Base-by-base conservation (phyloP, 495 filamentous ascomycete species). In the Penicillium herquei region DNA sequence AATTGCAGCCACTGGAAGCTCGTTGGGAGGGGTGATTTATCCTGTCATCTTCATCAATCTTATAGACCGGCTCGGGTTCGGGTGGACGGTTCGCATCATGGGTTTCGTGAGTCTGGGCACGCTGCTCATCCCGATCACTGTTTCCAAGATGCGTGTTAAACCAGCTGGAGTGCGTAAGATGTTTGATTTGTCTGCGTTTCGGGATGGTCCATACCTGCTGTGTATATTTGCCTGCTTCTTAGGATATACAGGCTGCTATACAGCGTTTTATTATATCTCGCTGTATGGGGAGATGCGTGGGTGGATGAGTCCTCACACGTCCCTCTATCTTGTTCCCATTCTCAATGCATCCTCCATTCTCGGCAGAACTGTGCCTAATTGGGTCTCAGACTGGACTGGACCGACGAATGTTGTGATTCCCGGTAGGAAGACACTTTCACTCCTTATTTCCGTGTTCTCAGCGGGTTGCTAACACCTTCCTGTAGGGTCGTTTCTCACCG, bases 221-320 rank as follows among this genome's bases (percentile, higher is more conserved):
- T 67, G 78, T 3, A 16, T 11, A 39, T 41, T 57, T 11, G 63
- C 68, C 0, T 12, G 68, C 7, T 81, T 80, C 52, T 73, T 80
- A 47, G 51, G 71, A 34, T 64, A 77, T 21, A 55, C 83, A 34
- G 84, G 84, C 41, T 66, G 84, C 42, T 83, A 80, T 49, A 71
- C 70, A 3, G 84, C 84, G 1, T 61, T 83, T n/a, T 84, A 82
- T 67, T 87, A 78, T 63, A 61, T 87, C 3, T 70, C 80, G 0
- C 64, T 74, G 0, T 86, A 84, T 57, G 82, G 77, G 6, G 6
- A 37, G 34, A 13, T 10, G 9, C 8, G 34, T 37, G 34, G 34
- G 34, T 37, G 34, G 34, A 37, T 37, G 34, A 37, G 34, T 13
- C 12, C 34, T 10, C 34, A 37, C 55, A 14, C 56, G 7, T 45